These are phyloP conservation scores for Cladobotryum mycophilum DNA, from an alignment of 2,329 filamentous ascomycete species.

Conservation along the genomic window DNA sequence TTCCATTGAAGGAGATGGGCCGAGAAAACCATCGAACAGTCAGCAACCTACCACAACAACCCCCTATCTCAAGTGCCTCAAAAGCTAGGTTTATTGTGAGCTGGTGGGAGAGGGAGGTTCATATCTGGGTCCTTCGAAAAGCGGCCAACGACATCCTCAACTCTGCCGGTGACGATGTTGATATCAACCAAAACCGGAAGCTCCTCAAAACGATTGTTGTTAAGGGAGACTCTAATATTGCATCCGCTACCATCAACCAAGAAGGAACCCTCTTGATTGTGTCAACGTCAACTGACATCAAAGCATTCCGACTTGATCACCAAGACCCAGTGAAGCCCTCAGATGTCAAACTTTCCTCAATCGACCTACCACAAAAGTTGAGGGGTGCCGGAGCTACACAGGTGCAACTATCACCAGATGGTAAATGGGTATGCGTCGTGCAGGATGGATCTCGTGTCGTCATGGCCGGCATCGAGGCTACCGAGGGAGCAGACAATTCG, in stretches of 20 bases:
- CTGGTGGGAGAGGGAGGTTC: conserved; percentile 87
- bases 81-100: conserved; percentile 71
- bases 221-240: conserved; percentile 75
- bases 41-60: conserved; percentile 74
- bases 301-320: conserved; percentile 64
- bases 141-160: conserved; percentile 42
- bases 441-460: conserved; percentile 55
- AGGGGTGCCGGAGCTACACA: conserved; percentile 59
- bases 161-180: conserved; percentile 31
- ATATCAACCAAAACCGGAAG: conserved; percentile 50
- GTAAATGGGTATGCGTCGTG: conserved; percentile 61
- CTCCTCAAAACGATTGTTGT: conserved; percentile 63
- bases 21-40: conserved; percentile 78
- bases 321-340: conserved; percentile 43
- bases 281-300: conserved; percentile 67
- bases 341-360: conserved; percentile 63
- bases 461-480: conserved; percentile 31
- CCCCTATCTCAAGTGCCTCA: conserved; percentile 66
- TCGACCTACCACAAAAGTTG: conserved; percentile 56
- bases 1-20: conserved; percentile 68
- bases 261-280: conserved; percentile 71
- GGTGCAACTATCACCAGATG: conserved; percentile 63
- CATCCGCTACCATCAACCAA: conserved; percentile 62
- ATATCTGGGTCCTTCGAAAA: conserved; percentile 63
- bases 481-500: conserved; percentile 13